Base-by-base conservation (phyloP, 495 filamentous ascomycete genomes). In the Penicillium robsamsonii region DNA sequence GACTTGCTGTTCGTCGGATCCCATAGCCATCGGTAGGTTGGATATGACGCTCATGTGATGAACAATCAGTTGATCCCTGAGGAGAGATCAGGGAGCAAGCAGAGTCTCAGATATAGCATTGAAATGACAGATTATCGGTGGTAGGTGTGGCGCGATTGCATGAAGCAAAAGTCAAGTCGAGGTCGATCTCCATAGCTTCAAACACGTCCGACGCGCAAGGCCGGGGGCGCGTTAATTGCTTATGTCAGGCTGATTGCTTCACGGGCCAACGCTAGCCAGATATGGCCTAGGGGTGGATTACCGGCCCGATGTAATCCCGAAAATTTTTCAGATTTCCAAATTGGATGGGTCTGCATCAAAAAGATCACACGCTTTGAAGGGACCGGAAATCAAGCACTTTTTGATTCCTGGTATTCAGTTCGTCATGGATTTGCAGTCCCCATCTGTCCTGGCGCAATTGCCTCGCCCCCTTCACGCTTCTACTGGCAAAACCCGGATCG, bases 401-500 rank as follows among this genome's bases (percentile, higher is more conserved):
- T 35, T 56, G 20, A 38, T 55, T 56, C 44, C 48, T 31, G 29
- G n/a, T 46, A 61, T 59, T 46, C 37, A 50, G 6, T 54, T 46
- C 18, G 58, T 51, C 57, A 79, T 78, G 75, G 75, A 77, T 63
- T 48, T 79, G 42, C 75, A 75, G 53, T 56, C 74, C 41, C 76
- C 77, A 11, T 77, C 75, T 17, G 79, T 87, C 52, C 72, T 93
- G 60, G 83, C 87, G 33, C 74, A 84, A 42, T 73, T 93, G 65
- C 85, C 87, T 29, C 75, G 75, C 47, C 86, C 87, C 20, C 75
- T 90, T 53, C 82, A 85, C 54, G 82, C 72, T 27, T 78, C 72
- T 15, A 80, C 75, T 27, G 82, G 83, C 25, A 79, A 83, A 42
- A 84, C 87, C 57, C 76, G 77, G 15, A 81, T 86, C 47, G 81